Conservation (phyloP, 2,329 filamentous ascomycete genomes). For the Pestalotiopsis sp. region DNA sequence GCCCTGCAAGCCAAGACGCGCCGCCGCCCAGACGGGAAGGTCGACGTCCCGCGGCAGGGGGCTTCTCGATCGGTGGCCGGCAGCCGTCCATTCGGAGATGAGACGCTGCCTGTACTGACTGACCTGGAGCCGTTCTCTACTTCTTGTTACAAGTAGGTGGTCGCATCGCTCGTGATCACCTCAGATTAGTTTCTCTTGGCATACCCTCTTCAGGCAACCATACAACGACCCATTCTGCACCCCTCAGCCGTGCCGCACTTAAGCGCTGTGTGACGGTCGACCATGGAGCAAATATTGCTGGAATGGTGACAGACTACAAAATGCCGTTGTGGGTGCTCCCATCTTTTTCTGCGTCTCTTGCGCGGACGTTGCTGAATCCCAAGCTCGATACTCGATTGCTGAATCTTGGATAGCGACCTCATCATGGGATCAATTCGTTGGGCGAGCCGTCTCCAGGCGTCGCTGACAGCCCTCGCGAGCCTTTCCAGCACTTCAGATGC, state of each 20-base stretch:
- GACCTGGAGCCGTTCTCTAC: too few relatives aligned
- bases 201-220: background rate
- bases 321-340: background rate
- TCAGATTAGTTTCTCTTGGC: slow-evolving; percentile 9
- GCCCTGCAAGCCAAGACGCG: background rate
- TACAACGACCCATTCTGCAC: background rate
- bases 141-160: slow-evolving; percentile 2
- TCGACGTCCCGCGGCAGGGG: background rate
- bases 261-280: background rate
- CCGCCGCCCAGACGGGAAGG: slow-evolving; percentile 1
- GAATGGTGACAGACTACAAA: background rate
- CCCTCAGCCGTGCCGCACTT: background rate
- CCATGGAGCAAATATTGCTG: background rate
- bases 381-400: background rate
- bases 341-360: background rate
- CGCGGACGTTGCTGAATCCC: background rate
- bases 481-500: background rate
- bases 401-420: background rate
- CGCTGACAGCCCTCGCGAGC: background rate
- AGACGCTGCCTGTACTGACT: background rate
- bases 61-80: background rate
- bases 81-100: background rate
- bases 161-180: background rate
- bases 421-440: background rate
- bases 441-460: background rate